phyloP scores from a whole-genome alignment of 2,329 filamentous ascomycete species.

The Cercospora canescens region DNA sequence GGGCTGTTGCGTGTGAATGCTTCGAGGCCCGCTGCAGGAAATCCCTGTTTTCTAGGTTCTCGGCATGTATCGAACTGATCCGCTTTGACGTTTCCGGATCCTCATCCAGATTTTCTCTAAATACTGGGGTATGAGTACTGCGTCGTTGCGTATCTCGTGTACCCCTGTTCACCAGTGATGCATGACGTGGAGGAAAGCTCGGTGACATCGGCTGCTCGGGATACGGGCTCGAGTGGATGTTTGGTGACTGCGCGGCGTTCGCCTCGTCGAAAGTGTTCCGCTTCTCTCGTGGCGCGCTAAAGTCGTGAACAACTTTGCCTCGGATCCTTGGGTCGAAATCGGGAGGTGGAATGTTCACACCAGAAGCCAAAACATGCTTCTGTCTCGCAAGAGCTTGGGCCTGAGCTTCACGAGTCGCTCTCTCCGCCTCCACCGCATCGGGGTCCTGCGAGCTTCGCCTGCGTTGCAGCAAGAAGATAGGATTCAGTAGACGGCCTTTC shows the following conservation, averaged over 20 bases:
- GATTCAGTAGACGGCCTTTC: slow-evolving; percentile 53
- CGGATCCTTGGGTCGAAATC: slow-evolving; percentile 65
- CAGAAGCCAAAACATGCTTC: slow-evolving; percentile 53
- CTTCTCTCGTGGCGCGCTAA: slow-evolving; percentile 58
- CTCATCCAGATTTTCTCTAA: slow-evolving; percentile 62
- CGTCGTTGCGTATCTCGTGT: slow-evolving; percentile 21
- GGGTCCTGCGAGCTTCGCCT: slow-evolving; percentile 51
- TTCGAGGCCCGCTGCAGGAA: slow-evolving; percentile 49
- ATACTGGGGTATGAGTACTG: slow-evolving; percentile 57
- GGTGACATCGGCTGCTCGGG: slow-evolving; percentile 11
- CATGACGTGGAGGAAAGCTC: slow-evolving; percentile 21
- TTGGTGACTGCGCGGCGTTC: slow-evolving; percentile 6
- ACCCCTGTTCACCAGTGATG: slow-evolving; percentile 21
- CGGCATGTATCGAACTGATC: slow-evolving; percentile 47
- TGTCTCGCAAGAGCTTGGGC: slow-evolving; percentile 48
- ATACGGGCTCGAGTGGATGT: slow-evolving; percentile 3
- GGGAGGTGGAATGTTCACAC: slow-evolving; percentile 53
- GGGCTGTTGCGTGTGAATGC: slow-evolving; percentile 26
- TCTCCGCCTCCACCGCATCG: slow-evolving; percentile 22
- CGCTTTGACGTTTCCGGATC: slow-evolving; percentile 43
- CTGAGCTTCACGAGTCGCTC: slow-evolving; percentile 25
- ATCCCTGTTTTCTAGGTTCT: slow-evolving; percentile 49
- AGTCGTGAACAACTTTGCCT: slow-evolving; percentile 65
- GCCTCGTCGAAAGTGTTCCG: slow-evolving; percentile 26
- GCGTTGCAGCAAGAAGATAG: slow-evolving; percentile 60